phyloP scores from a whole-genome alignment of 2,329 filamentous ascomycete species.

The Claviceps sp. region DNA sequence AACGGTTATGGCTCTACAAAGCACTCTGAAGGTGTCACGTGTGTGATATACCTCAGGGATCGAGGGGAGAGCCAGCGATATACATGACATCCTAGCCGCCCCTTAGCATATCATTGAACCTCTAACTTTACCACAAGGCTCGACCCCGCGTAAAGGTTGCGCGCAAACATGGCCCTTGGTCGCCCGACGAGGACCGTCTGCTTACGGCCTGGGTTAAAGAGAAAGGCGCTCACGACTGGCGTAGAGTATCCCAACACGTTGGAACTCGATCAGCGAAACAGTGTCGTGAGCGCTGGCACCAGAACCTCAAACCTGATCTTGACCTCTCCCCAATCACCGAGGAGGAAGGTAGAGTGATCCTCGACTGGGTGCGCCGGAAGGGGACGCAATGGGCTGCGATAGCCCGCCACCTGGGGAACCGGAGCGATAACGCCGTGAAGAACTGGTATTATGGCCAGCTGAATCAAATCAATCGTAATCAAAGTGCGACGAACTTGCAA shows the following conservation, averaged over 20 bases:
- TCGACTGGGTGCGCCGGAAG: slow-evolving; percentile 60
- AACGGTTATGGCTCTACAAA: no score
- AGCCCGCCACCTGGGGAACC: slow-evolving; percentile 63
- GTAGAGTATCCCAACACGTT: slow-evolving; percentile 66
- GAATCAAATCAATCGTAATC: slow-evolving; percentile 54
- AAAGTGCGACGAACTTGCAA: background rate
- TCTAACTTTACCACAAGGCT: background rate
- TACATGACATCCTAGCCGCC: background rate
- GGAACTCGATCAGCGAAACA: slow-evolving; percentile 78
- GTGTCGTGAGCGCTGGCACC: slow-evolving; percentile 86
- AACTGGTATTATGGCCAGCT: slow-evolving; percentile 96
- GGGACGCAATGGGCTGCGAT: slow-evolving; percentile 93
- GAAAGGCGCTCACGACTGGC: slow-evolving; percentile 78
- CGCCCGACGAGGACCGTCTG: slow-evolving; percentile 58
- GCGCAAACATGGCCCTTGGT: slow-evolving; percentile 62
- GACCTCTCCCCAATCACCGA: slow-evolving; percentile 64
- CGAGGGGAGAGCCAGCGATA: no score
- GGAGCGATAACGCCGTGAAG: slow-evolving; percentile 92
- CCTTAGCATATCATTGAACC: background rate
- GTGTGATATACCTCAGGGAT: no score
- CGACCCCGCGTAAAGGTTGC: background rate
- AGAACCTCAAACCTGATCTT: slow-evolving; percentile 70
- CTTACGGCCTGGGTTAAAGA: slow-evolving; percentile 57
- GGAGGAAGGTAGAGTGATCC: slow-evolving; percentile 60
- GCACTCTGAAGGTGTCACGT: no score